Evolutionary conservation across 1,284 basidiomycete genomes (phyloP), one percentile per base, ranked within the genome.

Genomic region (Malassezia sp.): DNA sequence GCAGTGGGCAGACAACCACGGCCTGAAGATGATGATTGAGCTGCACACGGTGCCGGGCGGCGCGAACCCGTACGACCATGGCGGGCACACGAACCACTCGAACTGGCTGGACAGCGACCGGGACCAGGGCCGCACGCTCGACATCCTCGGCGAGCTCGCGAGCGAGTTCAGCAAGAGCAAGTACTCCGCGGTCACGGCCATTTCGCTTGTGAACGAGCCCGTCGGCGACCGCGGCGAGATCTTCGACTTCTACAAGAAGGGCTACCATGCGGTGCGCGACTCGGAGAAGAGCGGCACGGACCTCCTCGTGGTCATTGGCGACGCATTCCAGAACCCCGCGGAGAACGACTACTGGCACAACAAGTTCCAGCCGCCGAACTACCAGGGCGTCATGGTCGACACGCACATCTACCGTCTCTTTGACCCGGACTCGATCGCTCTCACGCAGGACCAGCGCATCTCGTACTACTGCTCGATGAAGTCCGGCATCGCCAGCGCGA

Each of bases 21-120:
- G 80, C 4, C 71, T 95, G 47, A 88, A 88, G 68, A 75, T 93
- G 45, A 80, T 91, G 38, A 71, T 87, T 31, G 84, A 86, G 71
- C 74, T 85, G 15, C 74, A 75, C 48, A 72, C 73, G 14, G 73
- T 69, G 10, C 73, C 72, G 11, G 72, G 72, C 20, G 63, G 59
- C 18, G 72, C 73, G 53, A 74, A 78, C 60, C 58, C 59, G 3
- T 65, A 50, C 33, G 63, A 65, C 42, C 60, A 68, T 72, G 85
- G 82, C 11, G 87, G 87, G 5, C 80, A 81, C 32, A 77, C 74
- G 44, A 75, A 81, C 41, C 58, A 73, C 14, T 82, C 84, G 8
- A 58, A 72, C 26, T 93, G 86, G 88, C 80, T 84, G 12, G 76
- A 76, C 3, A 76, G 78, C 46, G 72, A 75, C 48, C 76, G 74